phyloP scores from a whole-genome alignment of 352 stramenopile species.

The Pythium apleroticum region DNA sequence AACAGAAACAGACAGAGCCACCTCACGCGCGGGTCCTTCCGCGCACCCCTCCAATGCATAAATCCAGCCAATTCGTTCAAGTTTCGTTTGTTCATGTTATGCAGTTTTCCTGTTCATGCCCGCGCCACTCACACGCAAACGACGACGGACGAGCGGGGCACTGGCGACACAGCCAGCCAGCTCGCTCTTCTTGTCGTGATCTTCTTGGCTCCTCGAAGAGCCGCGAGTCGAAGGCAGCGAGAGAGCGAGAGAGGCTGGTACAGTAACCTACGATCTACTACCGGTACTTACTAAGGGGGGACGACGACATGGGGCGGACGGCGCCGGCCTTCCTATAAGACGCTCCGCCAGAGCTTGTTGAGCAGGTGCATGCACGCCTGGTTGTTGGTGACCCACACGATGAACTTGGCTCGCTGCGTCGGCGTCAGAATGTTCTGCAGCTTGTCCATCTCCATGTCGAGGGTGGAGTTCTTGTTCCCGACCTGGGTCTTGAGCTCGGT shows the following conservation, averaged over 20 bases:
- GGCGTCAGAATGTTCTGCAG: slow-evolving; percentile 93
- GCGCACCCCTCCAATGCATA: too few species aligned
- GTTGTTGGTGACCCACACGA: slow-evolving; percentile 96
- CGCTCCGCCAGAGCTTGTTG: slow-evolving; percentile 95
- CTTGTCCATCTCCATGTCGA: slow-evolving; percentile 94
- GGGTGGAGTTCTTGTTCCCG: slow-evolving; percentile 89
- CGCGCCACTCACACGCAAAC: not conserved
- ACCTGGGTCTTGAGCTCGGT: slow-evolving; percentile 88
- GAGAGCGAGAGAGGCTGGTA: too few species aligned
- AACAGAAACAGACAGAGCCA: slow-evolving; percentile 1
- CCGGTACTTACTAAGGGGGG: not conserved
- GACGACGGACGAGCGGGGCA: not conserved
- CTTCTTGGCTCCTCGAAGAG: too few species aligned
- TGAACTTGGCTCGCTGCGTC: slow-evolving; percentile 94
- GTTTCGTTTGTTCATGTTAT: not conserved
- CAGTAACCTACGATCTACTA: slow-evolving; percentile 2
- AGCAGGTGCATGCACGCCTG: slow-evolving; percentile 95
- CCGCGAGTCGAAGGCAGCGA: too few species aligned
- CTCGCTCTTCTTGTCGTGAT: not conserved
- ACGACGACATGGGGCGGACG: not conserved
- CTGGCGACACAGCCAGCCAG: not conserved
- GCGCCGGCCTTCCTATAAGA: slow-evolving; percentile 58
- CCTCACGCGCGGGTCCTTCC: not conserved
- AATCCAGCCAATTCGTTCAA: not conserved
- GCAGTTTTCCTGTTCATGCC: not conserved